phyloP scores from a whole-genome alignment of 192 early-diverging fungal species.

The Backusella westeae region DNA sequence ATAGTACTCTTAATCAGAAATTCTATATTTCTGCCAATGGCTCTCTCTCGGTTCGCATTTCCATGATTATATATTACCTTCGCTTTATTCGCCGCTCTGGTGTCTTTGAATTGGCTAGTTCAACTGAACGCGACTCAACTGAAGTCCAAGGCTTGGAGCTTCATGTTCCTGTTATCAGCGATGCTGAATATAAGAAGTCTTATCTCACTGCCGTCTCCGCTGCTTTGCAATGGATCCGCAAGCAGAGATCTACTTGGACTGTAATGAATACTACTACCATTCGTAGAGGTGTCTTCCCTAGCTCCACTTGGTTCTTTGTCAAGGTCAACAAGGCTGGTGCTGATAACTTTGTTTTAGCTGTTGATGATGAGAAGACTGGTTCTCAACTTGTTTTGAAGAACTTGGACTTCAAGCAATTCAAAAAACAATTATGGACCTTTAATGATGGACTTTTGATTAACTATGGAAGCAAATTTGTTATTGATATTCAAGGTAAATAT shows the following conservation, averaged over 20 bases:
- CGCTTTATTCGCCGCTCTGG: neutral
- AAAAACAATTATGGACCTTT: constrained; percentile 26
- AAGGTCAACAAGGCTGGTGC: constrained; percentile 10
- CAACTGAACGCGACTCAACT: neutral
- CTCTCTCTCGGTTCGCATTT: constrained; percentile 15
- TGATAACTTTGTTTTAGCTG: constrained; percentile 21
- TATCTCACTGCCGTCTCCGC: neutral
- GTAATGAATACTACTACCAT: constrained; percentile 12
- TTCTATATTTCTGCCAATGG: constrained; percentile 18
- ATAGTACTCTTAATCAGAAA: constrained; percentile 1
- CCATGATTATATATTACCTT: constrained; percentile 15
- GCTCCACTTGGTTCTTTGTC: constrained; percentile 26
- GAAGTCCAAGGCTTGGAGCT: constrained; percentile 8
- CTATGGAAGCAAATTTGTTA: constrained; percentile 15
- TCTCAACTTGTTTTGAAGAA: constrained; percentile 21
- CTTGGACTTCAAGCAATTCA: constrained; percentile 14
- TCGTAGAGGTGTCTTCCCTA: constrained; percentile 23
- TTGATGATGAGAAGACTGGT: neutral
- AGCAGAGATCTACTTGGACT: neutral
- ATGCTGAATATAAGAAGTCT: neutral
- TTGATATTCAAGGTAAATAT: constrained; percentile 22
- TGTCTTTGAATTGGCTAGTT: neutral
- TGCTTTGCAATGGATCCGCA: neutral
- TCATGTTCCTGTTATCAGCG: constrained; percentile 15
- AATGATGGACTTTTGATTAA: constrained; percentile 26